phyloP scores from a whole-genome alignment of 495 filamentous ascomycete species.

The Glutinoglossum americanum region DNA sequence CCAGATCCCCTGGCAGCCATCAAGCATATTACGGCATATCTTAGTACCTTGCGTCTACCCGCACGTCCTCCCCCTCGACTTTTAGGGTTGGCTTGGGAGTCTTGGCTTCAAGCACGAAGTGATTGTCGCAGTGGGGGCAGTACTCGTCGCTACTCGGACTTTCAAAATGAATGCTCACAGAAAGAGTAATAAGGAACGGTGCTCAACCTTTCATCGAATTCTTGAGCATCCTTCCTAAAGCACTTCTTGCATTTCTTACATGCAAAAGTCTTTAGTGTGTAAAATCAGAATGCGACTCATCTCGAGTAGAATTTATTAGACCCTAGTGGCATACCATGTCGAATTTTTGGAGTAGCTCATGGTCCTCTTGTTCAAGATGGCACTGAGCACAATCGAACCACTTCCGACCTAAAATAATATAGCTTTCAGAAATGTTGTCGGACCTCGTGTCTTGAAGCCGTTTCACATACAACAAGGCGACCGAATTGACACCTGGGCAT shows the following conservation, averaged over 20 bases:
- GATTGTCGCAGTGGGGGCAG: slow-evolving; percentile 98
- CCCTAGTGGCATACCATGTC: slow-evolving; percentile 44
- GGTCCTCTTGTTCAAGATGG: slow-evolving; percentile 60
- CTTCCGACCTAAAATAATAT: slow-evolving; percentile 44
- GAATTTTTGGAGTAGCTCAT: slow-evolving; percentile 48
- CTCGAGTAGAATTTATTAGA: background rate
- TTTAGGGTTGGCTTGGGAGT: slow-evolving; percentile 59
- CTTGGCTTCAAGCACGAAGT: slow-evolving; percentile 77
- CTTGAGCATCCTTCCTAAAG: slow-evolving; percentile 77
- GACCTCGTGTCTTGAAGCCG: background rate
- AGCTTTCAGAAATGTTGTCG: background rate
- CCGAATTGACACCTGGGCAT: slow-evolving; percentile 91
- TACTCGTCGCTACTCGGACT: slow-evolving; percentile 65
- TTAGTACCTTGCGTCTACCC: slow-evolving; percentile 44
- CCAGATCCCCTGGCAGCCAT: background rate
- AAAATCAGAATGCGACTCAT: background rate
- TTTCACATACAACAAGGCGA: slow-evolving; percentile 67
- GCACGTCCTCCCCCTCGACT: slow-evolving; percentile 75
- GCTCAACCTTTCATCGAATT: slow-evolving; percentile 67
- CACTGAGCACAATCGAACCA: slow-evolving; percentile 99
- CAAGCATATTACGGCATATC: background rate
- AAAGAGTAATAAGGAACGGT: background rate
- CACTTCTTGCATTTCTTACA: slow-evolving; percentile 98
- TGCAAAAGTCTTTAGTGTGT: slow-evolving; percentile 36
- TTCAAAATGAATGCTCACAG: background rate